Percentiles rank a stretch among this genome's conserved stretches.
These are phyloP conservation scores for Dactylellina parvicollis DNA, from an alignment of 2,329 filamentous ascomycete genomes.

Conservation along the genomic window DNA sequence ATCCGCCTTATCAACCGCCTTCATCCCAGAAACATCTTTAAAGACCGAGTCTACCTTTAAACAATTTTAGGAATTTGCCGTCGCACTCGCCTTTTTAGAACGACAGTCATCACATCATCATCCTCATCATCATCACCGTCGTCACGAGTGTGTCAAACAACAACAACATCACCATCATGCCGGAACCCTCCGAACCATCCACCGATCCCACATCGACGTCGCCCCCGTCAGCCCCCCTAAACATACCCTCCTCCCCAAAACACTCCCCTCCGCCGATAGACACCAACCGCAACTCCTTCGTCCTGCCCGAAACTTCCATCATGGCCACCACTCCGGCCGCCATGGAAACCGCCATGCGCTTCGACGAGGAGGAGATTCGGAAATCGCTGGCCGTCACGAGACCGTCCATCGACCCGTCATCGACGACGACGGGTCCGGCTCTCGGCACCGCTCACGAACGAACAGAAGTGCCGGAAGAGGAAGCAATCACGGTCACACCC, in stretches of 20 bases:
- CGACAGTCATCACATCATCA: background rate
- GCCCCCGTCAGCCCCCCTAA: slow-evolving; percentile 43
- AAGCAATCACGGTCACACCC: slow-evolving; percentile 27
- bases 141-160: slow-evolving; percentile 1
- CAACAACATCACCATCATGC: slow-evolving; percentile 7
- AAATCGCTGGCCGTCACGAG: slow-evolving; percentile 17
- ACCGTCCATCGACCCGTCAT: background rate
- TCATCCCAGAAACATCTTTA: background rate
- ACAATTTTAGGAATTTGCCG: no score
- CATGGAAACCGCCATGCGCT: slow-evolving; percentile 51
- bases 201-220: slow-evolving; percentile 16
- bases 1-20: background rate
- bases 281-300: slow-evolving; percentile 27
- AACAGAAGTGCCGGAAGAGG: slow-evolving; percentile 9
- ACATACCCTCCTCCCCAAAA: slow-evolving; percentile 55
- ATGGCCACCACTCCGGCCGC: slow-evolving; percentile 45
- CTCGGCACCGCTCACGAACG: background rate
- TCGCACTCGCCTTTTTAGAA: background rate
- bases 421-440: background rate
- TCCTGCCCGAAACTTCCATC: slow-evolving; percentile 36
- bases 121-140: background rate
- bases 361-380: slow-evolving; percentile 39
- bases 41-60: no score
- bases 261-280: slow-evolving; percentile 36
- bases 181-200: slow-evolving; percentile 22